phyloP scores from a whole-genome alignment of 2,329 filamentous ascomycete species.

The Phaeoacremonium minimum region DNA sequence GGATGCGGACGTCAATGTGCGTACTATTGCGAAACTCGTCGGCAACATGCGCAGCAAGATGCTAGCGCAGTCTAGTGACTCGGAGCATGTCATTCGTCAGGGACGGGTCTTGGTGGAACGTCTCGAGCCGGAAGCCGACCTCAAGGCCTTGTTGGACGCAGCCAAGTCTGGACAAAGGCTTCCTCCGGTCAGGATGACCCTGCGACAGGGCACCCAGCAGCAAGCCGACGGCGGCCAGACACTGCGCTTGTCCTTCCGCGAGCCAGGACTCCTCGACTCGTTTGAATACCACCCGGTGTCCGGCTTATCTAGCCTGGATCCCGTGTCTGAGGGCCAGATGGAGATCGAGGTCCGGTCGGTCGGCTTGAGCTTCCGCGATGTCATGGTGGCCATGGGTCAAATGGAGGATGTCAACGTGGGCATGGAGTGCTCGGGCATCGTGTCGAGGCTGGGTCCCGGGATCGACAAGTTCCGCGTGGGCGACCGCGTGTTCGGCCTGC shows the following conservation, averaged over 20 bases:
- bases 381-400: conserved; percentile 24
- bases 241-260: background rate
- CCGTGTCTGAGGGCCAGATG: conserved; percentile 5
- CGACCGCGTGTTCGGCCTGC: background rate
- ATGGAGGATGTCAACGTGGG: conserved; percentile 15
- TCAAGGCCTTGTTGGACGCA: too few species aligned
- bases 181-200: background rate
- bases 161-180: background rate
- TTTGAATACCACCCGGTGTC: background rate
- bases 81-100: background rate
- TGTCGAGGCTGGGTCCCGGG: conserved; percentile 11
- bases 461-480: conserved; percentile 5
- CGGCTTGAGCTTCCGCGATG: conserved; percentile 33
- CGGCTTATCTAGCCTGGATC: conserved; percentile 5
- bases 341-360: conserved; percentile 15
- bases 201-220: background rate
- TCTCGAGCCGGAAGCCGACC: too few species aligned
- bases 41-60: conserved; percentile 17
- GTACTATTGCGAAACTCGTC: conserved; percentile 17
- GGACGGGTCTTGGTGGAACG: background rate
- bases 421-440: conserved; percentile 18
- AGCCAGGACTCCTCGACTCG: background rate
- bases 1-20: conserved; percentile 24
- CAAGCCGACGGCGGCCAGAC: conserved; percentile 4
- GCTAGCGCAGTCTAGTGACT: conserved; percentile 17